phyloP scores from a whole-genome alignment of 176 grass and related monocot genomes.

The Phoenix dactylifera region DNA sequence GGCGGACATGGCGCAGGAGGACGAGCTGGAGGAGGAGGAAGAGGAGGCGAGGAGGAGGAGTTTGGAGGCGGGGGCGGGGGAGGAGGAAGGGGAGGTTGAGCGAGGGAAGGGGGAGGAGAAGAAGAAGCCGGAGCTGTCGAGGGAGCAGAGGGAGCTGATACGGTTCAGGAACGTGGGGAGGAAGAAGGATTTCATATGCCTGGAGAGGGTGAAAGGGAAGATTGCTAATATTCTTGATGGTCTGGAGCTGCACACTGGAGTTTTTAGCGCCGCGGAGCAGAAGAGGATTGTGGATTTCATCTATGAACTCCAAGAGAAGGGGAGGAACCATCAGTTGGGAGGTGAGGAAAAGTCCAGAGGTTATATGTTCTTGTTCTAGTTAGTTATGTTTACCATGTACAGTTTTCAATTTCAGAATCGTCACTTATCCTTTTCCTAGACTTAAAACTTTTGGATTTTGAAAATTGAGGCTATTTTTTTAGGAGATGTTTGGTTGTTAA shows the following conservation, averaged over 20 bases:
- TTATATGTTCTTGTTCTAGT: background rate
- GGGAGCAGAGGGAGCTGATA: slow-evolving; percentile 31
- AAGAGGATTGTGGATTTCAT: slow-evolving; percentile 37
- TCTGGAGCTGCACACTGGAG: slow-evolving; percentile 34
- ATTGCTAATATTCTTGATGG: slow-evolving; percentile 32
- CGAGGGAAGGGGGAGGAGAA: slow-evolving; percentile 7
- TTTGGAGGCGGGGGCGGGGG: slow-evolving; percentile 4
- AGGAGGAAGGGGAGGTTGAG: slow-evolving; percentile 11
- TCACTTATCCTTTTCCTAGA: no score
- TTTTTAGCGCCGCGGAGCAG: slow-evolving; percentile 41
- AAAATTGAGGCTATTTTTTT: no score
- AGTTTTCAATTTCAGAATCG: no score
- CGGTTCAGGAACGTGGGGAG: slow-evolving; percentile 33
- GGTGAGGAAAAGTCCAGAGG: slow-evolving; percentile 9
- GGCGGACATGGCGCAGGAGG: slow-evolving; percentile 82
- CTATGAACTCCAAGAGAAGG: slow-evolving; percentile 36
- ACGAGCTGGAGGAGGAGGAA: slow-evolving; percentile 31
- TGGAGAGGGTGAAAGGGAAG: slow-evolving; percentile 33
- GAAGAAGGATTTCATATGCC: slow-evolving; percentile 32
- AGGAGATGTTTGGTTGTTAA: no score
- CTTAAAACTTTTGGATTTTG: no score
- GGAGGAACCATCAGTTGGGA: slow-evolving; percentile 29
- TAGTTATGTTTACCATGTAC: no score
- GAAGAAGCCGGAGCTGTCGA: slow-evolving; percentile 28
- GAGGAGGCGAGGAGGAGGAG: slow-evolving; percentile 25